These are phyloP conservation scores for Pyrenochaeta sp. DNA, from an alignment of 2,329 filamentous ascomycete genomes.

Conservation along the genomic window DNA sequence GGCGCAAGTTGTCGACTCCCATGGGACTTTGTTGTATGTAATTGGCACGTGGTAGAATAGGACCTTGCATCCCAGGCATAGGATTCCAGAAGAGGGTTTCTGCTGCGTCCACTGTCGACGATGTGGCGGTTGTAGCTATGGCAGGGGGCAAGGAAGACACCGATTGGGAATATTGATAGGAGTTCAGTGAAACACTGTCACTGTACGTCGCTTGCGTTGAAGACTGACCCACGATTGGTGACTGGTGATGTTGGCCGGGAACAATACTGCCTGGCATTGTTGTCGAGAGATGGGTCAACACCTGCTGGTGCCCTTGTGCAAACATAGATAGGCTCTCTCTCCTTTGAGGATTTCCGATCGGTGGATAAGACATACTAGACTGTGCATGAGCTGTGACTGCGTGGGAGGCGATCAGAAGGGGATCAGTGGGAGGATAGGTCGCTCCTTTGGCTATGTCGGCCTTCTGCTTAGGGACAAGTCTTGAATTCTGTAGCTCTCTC, in stretches of 20 bases:
- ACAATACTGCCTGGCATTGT: constrained; percentile 23
- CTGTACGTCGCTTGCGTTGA: constrained; percentile 18
- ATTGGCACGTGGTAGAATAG: constrained; percentile 39
- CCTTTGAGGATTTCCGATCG: constrained; percentile 15
- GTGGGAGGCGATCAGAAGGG: constrained; percentile 23
- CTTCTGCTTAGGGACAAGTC: constrained; percentile 29
- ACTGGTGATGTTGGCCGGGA: constrained; percentile 20
- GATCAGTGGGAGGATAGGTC: constrained; percentile 30
- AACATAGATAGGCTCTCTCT: constrained; percentile 44
- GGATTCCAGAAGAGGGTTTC: constrained; percentile 48
- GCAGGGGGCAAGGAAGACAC: constrained; percentile 17
- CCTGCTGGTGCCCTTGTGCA: constrained; percentile 20
- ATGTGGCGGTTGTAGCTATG: constrained; percentile 18
- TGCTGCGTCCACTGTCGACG: constrained; percentile 16
- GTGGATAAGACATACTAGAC: not conserved
- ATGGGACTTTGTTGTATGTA: constrained; percentile 40
- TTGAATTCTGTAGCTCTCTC: constrained; percentile 40
- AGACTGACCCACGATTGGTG: constrained; percentile 18
- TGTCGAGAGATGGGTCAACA: constrained; percentile 22
- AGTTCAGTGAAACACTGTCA: constrained; percentile 14
- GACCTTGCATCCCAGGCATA: constrained; percentile 49
- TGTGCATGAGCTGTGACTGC: constrained; percentile 9
- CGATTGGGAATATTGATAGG: constrained; percentile 26
- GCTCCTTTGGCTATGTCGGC: constrained; percentile 14
- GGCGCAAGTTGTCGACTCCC: constrained; percentile 45